Percentiles rank a stretch among this genome's conserved stretches.
Conservation (phyloP, 768 basidiomycete species). For the Amanita exitialis region DNA sequence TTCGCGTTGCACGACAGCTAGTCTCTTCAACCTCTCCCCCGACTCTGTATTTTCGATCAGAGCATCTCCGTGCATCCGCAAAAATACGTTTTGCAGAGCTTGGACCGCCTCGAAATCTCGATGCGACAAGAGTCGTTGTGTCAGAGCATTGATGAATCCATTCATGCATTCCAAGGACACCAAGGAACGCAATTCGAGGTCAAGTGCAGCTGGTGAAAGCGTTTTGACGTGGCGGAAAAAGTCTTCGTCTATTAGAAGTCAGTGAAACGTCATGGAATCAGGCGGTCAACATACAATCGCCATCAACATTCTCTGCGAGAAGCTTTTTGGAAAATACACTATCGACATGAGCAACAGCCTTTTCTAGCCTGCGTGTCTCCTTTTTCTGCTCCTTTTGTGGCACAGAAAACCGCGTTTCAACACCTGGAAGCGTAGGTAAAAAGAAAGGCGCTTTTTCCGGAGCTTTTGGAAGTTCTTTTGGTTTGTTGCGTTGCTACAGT, state of each 20-base stretch:
- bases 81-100: constrained; percentile 74
- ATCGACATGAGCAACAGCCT: constrained; percentile 37
- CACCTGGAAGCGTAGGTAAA: constrained; percentile 83
- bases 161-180: constrained; percentile 50
- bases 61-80: constrained; percentile 77
- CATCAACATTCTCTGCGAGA: constrained; percentile 38
- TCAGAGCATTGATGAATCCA: constrained; percentile 67
- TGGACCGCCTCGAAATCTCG: constrained; percentile 96
- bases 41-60: constrained; percentile 67
- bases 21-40: constrained; percentile 37
- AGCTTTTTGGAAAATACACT: constrained; percentile 69
- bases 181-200: constrained; percentile 82
- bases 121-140: constrained; percentile 61
- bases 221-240: constrained; percentile 83
- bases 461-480: constrained; percentile 89
- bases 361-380: constrained; percentile 42
- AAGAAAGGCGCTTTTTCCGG: constrained; percentile 97
- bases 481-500: constrained; percentile 87
- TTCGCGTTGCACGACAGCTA: constrained; percentile 57
- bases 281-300: constrained; percentile 50
- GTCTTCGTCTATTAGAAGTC: constrained; percentile 47
- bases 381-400: constrained; percentile 26
- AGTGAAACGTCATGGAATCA: background rate
- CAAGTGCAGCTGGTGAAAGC: constrained; percentile 83
- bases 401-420: constrained; percentile 74